Percentiles rank a stretch among this genome's conserved stretches.
phyloP scores from a whole-genome alignment of 805 yeast species.

The Ogataea siamensis region DNA sequence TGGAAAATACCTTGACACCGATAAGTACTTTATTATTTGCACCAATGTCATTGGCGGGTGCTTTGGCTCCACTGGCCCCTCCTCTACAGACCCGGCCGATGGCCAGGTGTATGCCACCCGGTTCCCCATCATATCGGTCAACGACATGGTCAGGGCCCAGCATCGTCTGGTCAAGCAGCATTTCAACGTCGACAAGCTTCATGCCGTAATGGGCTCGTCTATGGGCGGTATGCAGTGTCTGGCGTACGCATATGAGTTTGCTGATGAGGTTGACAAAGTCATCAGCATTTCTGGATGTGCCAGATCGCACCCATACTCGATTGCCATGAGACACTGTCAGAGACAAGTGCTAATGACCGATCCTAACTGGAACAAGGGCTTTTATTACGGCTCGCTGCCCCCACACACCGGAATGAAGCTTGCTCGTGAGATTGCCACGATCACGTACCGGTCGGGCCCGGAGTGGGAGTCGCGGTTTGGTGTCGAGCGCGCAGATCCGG shows the following conservation, averaged over 20 bases:
- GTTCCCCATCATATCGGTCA: slow-evolving; percentile 81
- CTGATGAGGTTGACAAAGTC: slow-evolving; percentile 68
- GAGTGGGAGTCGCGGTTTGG: slow-evolving; percentile 96
- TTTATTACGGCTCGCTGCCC: slow-evolving; percentile 68
- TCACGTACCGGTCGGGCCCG: slow-evolving; percentile 92
- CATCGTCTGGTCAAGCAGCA: slow-evolving; percentile 60
- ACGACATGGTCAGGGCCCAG: slow-evolving; percentile 92
- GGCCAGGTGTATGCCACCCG: slow-evolving; percentile 72
- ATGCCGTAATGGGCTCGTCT: slow-evolving; percentile 85
- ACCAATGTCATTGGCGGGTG: slow-evolving; percentile 94
- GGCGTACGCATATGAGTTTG: slow-evolving; percentile 82
- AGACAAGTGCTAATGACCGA: slow-evolving; percentile 93
- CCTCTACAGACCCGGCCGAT: slow-evolving; percentile 71
- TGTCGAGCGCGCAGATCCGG: slow-evolving; percentile 78
- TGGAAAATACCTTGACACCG: slow-evolving; percentile 72
- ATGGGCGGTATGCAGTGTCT: slow-evolving; percentile 99
- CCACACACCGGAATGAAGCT: slow-evolving; percentile 96
- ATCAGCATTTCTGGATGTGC: slow-evolving; percentile 91
- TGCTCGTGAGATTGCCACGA: slow-evolving; percentile 90
- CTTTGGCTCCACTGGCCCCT: slow-evolving; percentile 93
- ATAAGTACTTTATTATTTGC: slow-evolving; percentile 78
- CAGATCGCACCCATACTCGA: slow-evolving; percentile 88
- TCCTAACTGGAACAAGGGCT: slow-evolving; percentile 92
- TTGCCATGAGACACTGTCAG: slow-evolving; percentile 91
- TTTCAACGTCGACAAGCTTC: slow-evolving; percentile 60